Percentiles rank a stretch among this genome's conserved stretches.
Conservation (phyloP, 768 basidiomycete species). For the Psilocybe sp. region DNA sequence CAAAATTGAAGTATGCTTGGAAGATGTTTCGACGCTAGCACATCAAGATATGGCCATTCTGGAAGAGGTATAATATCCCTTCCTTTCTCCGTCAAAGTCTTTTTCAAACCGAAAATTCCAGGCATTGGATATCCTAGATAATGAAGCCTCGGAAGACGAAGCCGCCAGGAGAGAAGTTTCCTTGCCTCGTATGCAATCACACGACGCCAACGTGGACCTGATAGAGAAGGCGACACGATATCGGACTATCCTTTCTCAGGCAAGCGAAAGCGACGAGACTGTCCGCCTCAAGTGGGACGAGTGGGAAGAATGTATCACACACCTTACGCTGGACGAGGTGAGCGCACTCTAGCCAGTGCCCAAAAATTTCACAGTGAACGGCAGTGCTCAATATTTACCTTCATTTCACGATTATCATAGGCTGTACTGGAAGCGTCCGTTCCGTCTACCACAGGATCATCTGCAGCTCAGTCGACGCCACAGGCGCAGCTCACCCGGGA, state of each 20-base stretch:
- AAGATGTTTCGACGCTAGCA: slow-evolving; percentile 68
- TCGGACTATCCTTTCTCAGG: slow-evolving; percentile 66
- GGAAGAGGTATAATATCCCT: slow-evolving; percentile 61
- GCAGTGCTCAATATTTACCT: neutral
- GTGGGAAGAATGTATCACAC: slow-evolving; percentile 72
- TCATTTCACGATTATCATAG: slow-evolving; percentile 29
- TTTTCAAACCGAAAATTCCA: slow-evolving; percentile 24
- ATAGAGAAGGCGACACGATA: slow-evolving; percentile 71
- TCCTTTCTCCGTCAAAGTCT: neutral
- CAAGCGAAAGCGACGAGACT: slow-evolving; percentile 69
- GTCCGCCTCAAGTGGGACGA: slow-evolving; percentile 86
- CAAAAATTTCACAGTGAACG: neutral
- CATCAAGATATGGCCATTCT: slow-evolving; percentile 58
- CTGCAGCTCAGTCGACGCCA: slow-evolving; percentile 28
- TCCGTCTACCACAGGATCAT: slow-evolving; percentile 56
- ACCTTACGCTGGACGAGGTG: slow-evolving; percentile 68
- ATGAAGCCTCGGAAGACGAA: slow-evolving; percentile 86
- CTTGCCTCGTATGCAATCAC: slow-evolving; percentile 61
- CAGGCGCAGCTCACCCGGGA: slow-evolving; percentile 50
- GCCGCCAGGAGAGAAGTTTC: slow-evolving; percentile 49
- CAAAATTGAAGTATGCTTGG: slow-evolving; percentile 67
- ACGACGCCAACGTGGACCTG: slow-evolving; percentile 75
- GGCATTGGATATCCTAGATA: slow-evolving; percentile 90
- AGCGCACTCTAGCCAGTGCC: slow-evolving; percentile 21
- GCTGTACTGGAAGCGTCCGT: slow-evolving; percentile 62